These are phyloP conservation scores for Parasarocladium wereldwijsianum DNA, from an alignment of 2,329 filamentous ascomycete genomes.

Conservation along the genomic window DNA sequence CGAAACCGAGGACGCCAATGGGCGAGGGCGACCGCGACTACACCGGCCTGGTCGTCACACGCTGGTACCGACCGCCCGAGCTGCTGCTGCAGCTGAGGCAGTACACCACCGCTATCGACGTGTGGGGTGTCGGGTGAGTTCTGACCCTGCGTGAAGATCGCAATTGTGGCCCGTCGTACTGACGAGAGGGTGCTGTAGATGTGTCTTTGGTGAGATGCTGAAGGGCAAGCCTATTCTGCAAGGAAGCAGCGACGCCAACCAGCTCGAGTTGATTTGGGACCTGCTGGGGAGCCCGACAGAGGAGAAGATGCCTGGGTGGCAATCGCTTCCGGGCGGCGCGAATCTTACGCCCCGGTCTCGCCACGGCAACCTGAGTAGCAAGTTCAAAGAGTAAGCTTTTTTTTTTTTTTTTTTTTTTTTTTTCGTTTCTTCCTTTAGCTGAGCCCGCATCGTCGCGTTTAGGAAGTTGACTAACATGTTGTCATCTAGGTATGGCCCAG, in stretches of 20 bases:
- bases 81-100: constrained; percentile 72
- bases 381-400: constrained; percentile 54
- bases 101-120: constrained; percentile 95
- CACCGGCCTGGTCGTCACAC: constrained; percentile 88
- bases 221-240: constrained; percentile 83
- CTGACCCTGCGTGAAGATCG: background rate
- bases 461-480: constrained; percentile 13
- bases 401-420: background rate
- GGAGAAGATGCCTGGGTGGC: constrained; percentile 87
- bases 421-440: no score
- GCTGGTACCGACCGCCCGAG: constrained; percentile 95
- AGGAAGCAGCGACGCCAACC: constrained; percentile 76
- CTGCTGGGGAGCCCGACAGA: constrained; percentile 83
- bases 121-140: constrained; percentile 89
- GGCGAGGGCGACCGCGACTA: constrained; percentile 83
- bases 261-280: constrained; percentile 87
- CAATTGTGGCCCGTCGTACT: background rate
- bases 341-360: constrained; percentile 48
- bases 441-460: no score
- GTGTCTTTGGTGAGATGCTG: constrained; percentile 97
- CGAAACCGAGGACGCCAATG: constrained; percentile 61
- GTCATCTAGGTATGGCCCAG: constrained; percentile 40
- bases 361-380: constrained; percentile 50
- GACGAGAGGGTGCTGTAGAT: constrained; percentile 32
- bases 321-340: constrained; percentile 66